phyloP scores from a whole-genome alignment of 2,329 filamentous ascomycete genomes.

The Fusarium sacchari region DNA sequence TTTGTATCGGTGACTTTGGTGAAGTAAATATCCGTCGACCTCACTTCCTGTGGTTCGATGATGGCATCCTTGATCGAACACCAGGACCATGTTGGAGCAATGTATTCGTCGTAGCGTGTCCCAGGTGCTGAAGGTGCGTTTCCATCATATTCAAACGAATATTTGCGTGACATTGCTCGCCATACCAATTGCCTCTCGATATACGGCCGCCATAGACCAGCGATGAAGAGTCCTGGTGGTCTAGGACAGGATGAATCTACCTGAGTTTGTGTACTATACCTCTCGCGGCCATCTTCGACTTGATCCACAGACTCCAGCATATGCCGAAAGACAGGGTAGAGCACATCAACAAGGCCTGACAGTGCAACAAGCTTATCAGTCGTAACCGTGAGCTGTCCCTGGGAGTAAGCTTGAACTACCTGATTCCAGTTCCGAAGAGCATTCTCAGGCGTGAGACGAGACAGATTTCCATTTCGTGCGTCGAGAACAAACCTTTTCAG shows the following conservation, averaged over 20 bases:
- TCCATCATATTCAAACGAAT: background rate
- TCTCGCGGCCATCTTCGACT: background rate
- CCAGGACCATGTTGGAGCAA: conserved; percentile 24
- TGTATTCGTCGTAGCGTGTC: background rate
- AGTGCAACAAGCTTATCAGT: conserved; percentile 18
- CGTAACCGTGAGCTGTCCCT: background rate
- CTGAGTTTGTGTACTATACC: rapidly evolving
- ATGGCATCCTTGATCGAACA: conserved; percentile 16
- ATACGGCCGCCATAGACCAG: conserved; percentile 13
- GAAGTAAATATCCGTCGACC: background rate
- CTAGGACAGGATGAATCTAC: background rate
- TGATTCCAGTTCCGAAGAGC: conserved; percentile 7
- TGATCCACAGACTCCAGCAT: background rate
- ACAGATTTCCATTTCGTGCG: background rate
- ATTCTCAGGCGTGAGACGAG: background rate
- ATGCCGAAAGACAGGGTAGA: background rate
- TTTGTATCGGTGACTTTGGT: background rate
- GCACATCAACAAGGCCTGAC: background rate
- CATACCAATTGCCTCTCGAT: conserved; percentile 16
- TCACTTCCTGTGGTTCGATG: conserved; percentile 9
- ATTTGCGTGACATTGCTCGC: conserved; percentile 10
- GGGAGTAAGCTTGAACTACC: conserved; percentile 4
- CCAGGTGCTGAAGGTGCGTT: background rate
- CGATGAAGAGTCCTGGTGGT: background rate
- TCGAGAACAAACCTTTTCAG: background rate